Evolutionary conservation across 495 filamentous ascomycete genomes (phyloP).

Genomic region (Podospora bellae-mahoneyi): DNA sequence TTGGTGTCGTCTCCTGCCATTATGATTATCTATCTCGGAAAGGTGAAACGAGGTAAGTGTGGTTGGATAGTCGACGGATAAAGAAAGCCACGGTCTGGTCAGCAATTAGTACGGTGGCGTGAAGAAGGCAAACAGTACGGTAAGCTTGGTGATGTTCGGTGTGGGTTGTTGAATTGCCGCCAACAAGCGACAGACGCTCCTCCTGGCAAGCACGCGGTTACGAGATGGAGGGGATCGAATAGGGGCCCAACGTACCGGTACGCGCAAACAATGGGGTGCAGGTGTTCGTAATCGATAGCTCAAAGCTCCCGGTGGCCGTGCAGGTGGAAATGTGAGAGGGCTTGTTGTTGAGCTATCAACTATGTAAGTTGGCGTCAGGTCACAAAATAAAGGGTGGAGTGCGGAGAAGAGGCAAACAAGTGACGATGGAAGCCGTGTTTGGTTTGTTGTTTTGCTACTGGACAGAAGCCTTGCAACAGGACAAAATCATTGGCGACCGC

Average conservation of each 20-base stretch:
- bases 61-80: not conserved
- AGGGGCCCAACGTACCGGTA: conserved; percentile 17
- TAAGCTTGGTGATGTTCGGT: not conserved
- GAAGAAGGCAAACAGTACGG: not conserved
- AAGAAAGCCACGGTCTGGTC: conserved; percentile 6
- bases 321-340: conserved; percentile 9
- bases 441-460: not conserved
- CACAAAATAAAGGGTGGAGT: not conserved
- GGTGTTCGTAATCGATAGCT: not conserved
- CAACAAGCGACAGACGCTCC: not conserved
- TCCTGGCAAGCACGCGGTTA: not conserved
- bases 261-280: conserved; percentile 16
- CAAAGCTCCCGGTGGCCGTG: conserved; percentile 5
- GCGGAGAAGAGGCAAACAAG: not conserved
- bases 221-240: not conserved
- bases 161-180: not conserved
- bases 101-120: conserved; percentile 5
- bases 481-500: conserved; percentile 11
- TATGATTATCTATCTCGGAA: conserved; percentile 13
- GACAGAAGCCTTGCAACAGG: conserved; percentile 10
- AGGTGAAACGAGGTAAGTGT: not conserved
- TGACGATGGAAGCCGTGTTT: not conserved
- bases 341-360: conserved; percentile 3
- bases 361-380: not conserved
- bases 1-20: conserved; percentile 33